phyloP scores from a whole-genome alignment of 2,329 filamentous ascomycete genomes.

The Talaromyces marneffei region DNA sequence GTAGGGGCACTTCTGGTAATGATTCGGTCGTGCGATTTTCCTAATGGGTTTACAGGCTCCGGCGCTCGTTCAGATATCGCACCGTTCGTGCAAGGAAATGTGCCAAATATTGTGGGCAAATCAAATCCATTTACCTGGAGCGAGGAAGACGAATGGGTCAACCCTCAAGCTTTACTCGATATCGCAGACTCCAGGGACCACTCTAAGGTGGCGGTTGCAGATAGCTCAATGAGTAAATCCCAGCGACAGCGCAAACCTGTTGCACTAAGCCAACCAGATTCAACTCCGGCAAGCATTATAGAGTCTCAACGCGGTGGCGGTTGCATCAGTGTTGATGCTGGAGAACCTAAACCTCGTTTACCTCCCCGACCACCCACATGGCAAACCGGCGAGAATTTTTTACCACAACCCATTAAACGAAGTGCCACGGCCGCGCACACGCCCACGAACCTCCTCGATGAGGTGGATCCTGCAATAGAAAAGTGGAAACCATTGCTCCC shows the following conservation, averaged over 20 bases:
- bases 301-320: neutral
- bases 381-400: neutral
- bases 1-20: slow-evolving; percentile 31
- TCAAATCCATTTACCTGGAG: slow-evolving; percentile 75
- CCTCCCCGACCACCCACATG: slow-evolving; percentile 9
- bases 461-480: slow-evolving; percentile 1
- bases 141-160: slow-evolving; percentile 78
- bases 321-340: neutral
- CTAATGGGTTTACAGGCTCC: slow-evolving; percentile 45
- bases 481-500: slow-evolving; percentile 13
- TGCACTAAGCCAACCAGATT: neutral
- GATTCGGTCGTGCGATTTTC: slow-evolving; percentile 11
- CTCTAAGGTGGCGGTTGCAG: neutral
- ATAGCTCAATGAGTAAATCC: neutral
- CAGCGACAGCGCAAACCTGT: slow-evolving; percentile 3
- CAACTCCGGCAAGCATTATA: neutral
- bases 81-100: slow-evolving; percentile 57
- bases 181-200: neutral
- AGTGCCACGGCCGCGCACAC: neutral
- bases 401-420: neutral
- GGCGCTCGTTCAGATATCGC: slow-evolving; percentile 68
- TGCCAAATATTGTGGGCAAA: slow-evolving; percentile 66
- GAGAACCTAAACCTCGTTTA: slow-evolving; percentile 8
- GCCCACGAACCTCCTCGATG: slow-evolving; percentile 8
- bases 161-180: slow-evolving; percentile 5